These are phyloP conservation scores for Sporormia fimetaria DNA, from an alignment of 495 filamentous ascomycete genomes.

Conservation along the genomic window DNA sequence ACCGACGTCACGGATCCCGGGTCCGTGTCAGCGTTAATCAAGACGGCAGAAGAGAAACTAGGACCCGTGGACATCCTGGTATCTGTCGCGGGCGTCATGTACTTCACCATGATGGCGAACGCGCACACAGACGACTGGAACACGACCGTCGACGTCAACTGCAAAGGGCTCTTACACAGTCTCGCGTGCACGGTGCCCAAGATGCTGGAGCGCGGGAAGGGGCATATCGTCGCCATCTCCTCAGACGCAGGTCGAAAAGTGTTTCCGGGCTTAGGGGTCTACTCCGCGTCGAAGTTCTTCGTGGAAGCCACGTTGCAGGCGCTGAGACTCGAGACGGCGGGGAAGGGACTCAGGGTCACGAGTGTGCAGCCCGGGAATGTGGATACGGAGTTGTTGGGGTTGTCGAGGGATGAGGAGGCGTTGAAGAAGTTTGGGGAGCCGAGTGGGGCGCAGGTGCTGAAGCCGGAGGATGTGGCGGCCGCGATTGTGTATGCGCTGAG, in stretches of 20 bases:
- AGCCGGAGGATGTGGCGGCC: conserved; percentile 51
- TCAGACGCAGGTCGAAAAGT: conserved; percentile 60
- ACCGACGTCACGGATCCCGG: conserved; percentile 51
- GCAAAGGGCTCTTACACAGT: conserved; percentile 57
- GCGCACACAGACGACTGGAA: conserved; percentile 54
- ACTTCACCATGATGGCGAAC: conserved; percentile 65
- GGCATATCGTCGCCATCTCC: conserved; percentile 58
- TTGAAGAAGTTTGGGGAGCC: conserved; percentile 60
- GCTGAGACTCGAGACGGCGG: conserved; percentile 55
- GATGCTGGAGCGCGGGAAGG: conserved; percentile 50
- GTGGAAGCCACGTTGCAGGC: conserved; percentile 58
- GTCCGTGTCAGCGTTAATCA: conserved; percentile 46
- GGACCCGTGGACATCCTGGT: conserved; percentile 56
- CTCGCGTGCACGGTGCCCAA: conserved; percentile 46
- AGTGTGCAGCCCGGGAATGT: conserved; percentile 58
- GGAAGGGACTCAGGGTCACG: conserved; percentile 51
- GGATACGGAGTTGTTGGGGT: conserved; percentile 49
- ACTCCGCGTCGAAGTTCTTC: conserved; percentile 63
- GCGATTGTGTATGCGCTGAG: conserved; percentile 52
- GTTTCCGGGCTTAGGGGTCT: conserved; percentile 62
- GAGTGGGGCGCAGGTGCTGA: conserved; percentile 51
- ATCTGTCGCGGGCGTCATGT: conserved; percentile 63
- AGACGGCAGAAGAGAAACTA: conserved; percentile 41
- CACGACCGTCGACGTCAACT: conserved; percentile 59
- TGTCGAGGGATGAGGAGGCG: conserved; percentile 56